Percentiles rank a stretch among this genome's conserved stretches.
These are phyloP conservation scores for Geotrichum restrictum DNA, from an alignment of 1,139 yeast species.

Conservation along the genomic window DNA sequence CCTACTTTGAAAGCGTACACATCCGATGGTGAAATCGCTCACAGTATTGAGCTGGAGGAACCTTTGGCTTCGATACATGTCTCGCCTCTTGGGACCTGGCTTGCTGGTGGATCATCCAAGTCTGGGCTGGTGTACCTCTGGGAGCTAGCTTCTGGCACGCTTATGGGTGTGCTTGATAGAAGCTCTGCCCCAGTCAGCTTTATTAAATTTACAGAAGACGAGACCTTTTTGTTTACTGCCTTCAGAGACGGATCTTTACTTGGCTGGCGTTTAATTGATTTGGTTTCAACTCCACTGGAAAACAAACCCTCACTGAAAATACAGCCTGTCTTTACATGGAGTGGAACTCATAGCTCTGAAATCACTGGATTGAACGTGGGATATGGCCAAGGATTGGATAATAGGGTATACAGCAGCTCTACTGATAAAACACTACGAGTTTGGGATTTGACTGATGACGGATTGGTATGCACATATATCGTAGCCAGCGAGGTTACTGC, in stretches of 20 bases:
- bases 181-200: slow-evolving; percentile 76
- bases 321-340: slow-evolving; percentile 49
- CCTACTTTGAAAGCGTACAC: slow-evolving; percentile 72
- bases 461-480: slow-evolving; percentile 66
- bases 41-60: slow-evolving; percentile 83
- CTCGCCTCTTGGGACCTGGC: slow-evolving; percentile 49
- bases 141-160: slow-evolving; percentile 77
- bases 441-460: slow-evolving; percentile 36
- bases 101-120: slow-evolving; percentile 61
- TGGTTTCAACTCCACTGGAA: slow-evolving; percentile 41
- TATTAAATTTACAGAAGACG: slow-evolving; percentile 59
- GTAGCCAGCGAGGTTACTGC: slow-evolving; percentile 55
- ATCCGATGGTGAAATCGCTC: slow-evolving; percentile 76
- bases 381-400: slow-evolving; percentile 53
- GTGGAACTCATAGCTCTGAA: slow-evolving; percentile 67
- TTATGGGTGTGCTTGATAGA: slow-evolving; percentile 68
- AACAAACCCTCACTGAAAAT: slow-evolving; percentile 29
- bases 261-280: slow-evolving; percentile 67
- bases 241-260: slow-evolving; percentile 77
- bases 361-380: slow-evolving; percentile 60
- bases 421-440: slow-evolving; percentile 69
- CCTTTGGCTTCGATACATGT: slow-evolving; percentile 56
- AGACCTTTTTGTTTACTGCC: slow-evolving; percentile 64
- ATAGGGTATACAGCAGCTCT: slow-evolving; percentile 66
- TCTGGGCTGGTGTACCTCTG: slow-evolving; percentile 77